phyloP scores from a whole-genome alignment of 768 basidiomycete species.

The Suillus clintonianus region DNA sequence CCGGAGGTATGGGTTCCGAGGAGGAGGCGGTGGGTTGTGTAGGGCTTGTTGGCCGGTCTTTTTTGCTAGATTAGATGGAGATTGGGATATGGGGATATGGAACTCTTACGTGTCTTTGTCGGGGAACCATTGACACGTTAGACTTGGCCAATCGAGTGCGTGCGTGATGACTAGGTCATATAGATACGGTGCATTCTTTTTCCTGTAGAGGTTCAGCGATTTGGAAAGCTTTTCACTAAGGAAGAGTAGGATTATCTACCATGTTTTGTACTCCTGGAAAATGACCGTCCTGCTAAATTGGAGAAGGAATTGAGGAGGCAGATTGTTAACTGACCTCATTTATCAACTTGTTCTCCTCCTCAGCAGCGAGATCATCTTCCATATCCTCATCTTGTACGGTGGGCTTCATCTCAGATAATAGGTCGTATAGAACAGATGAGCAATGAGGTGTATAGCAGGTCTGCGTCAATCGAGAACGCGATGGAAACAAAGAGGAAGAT shows the following conservation, averaged over 20 bases:
- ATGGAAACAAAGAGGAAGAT: conserved; percentile 3
- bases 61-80: background rate
- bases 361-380: conserved; percentile 78
- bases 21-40: conserved; percentile 90
- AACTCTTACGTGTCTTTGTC: conserved; percentile 85
- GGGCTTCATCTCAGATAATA: conserved; percentile 43
- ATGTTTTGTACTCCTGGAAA: conserved; percentile 81
- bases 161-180: conserved; percentile 98
- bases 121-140: conserved; percentile 99
- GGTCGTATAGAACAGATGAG: background rate
- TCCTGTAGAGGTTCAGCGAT: conserved; percentile 49
- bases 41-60: conserved; percentile 90
- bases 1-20: conserved; percentile 98
- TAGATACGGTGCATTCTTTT: conserved; percentile 96
- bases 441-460: background rate
- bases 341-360: conserved; percentile 87
- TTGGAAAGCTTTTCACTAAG: background rate
- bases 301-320: conserved; percentile 12
- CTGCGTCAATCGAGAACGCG: background rate
- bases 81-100: background rate
- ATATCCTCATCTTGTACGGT: conserved; percentile 58
- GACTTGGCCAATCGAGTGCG: conserved; percentile 95
- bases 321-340: conserved; percentile 62
- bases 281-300: conserved; percentile 1
- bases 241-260: conserved; percentile 46